Percentiles rank a stretch among this genome's conserved stretches.
Evolutionary conservation across 2,329 filamentous ascomycete species (phyloP).

Genomic region (Penicillium sp.): DNA sequence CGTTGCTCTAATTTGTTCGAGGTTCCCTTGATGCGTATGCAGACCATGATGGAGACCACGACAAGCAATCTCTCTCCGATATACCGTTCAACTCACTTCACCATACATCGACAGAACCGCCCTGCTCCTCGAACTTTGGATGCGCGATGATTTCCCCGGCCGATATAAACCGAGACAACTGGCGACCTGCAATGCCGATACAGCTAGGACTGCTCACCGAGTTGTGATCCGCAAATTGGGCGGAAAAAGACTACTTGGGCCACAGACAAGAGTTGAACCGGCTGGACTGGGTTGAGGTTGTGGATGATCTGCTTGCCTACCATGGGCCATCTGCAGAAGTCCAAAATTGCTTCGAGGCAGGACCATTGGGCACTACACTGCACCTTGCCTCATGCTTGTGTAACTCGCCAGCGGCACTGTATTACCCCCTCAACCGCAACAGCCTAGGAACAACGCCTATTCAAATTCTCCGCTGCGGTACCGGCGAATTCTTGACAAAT

Average conservation of each 20-base stretch:
- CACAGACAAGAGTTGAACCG: not conserved
- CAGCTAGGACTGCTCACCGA: slow-evolving; percentile 9
- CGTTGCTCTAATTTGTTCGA: slow-evolving; percentile 12
- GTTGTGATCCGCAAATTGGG: not conserved
- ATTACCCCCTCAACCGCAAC: slow-evolving; percentile 11
- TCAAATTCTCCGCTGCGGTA: slow-evolving; percentile 8
- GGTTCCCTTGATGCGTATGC: slow-evolving; percentile 7
- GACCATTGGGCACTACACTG: not conserved
- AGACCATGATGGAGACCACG: slow-evolving; percentile 4
- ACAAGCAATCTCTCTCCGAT: not conserved
- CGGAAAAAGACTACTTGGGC: not conserved
- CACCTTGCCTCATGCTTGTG: slow-evolving; percentile 1
- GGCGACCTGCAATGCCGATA: slow-evolving; percentile 3
- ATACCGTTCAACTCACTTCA: not conserved
- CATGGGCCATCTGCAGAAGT: not conserved
- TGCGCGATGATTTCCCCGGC: slow-evolving; percentile 3
- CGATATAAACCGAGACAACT: slow-evolving; percentile 10
- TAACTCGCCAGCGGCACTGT: slow-evolving; percentile 8
- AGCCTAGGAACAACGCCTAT: slow-evolving; percentile 8
- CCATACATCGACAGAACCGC: not conserved
- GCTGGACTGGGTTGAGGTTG: not conserved
- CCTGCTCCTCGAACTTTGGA: slow-evolving; percentile 5
- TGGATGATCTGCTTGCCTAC: not conserved
- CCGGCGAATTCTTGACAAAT: slow-evolving; percentile 3
- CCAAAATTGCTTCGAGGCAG: not conserved